Conservation (phyloP, 2,329 filamentous ascomycete species). For the Periconia digitata region DNA sequence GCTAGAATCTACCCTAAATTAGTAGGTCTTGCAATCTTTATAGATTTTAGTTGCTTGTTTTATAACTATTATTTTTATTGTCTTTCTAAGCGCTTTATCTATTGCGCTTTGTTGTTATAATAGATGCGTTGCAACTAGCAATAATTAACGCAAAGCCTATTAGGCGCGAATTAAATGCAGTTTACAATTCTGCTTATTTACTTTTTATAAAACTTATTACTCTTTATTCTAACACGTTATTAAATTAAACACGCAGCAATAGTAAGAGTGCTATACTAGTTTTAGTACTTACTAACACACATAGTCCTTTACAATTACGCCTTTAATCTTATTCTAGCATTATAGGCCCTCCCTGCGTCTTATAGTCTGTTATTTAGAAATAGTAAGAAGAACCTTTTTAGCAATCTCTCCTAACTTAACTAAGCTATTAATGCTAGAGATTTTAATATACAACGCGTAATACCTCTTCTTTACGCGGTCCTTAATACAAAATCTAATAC, state of each 20-base stretch:
- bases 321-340: slow-evolving; percentile 8
- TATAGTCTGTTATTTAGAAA: slow-evolving; percentile 10
- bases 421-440: slow-evolving; percentile 2
- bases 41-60: too few species aligned
- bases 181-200: neutral
- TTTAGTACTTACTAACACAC: neutral
- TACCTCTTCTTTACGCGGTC: slow-evolving; percentile 17
- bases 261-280: neutral
- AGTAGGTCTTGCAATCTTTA: too few species aligned
- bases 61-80: too few species aligned
- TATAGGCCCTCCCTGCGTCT: slow-evolving; percentile 12
- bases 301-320: slow-evolving; percentile 2
- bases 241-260: neutral
- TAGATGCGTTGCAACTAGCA: neutral
- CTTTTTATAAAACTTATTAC: neutral
- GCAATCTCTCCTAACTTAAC: slow-evolving; percentile 17
- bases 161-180: neutral
- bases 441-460: slow-evolving; percentile 18
- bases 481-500: slow-evolving; percentile 2
- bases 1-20: too few species aligned
- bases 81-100: too few species aligned
- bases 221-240: neutral
- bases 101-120: neutral
- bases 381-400: slow-evolving; percentile 13
- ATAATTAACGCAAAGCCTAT: slow-evolving; percentile 1